Percentiles rank a stretch among this genome's conserved stretches.
phyloP scores from a whole-genome alignment of 306 rosid genomes.

The Pyrus betulifolia region DNA sequence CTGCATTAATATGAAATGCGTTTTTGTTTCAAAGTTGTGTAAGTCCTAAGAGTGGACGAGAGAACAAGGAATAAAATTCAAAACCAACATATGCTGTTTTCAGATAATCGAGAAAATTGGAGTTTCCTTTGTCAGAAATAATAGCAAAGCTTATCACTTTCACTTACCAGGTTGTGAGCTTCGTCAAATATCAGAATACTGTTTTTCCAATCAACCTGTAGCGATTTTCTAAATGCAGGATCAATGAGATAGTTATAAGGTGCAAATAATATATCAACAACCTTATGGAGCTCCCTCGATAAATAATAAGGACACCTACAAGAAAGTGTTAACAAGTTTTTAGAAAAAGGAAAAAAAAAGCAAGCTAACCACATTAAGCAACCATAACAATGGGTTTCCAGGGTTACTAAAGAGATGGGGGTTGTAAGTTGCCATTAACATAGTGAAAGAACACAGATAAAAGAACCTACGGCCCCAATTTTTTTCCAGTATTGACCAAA shows the following conservation, averaged over 20 bases:
- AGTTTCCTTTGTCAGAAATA: neutral
- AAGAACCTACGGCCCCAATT: conserved; percentile 76
- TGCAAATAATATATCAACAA: conserved; percentile 75
- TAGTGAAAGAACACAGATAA: conserved; percentile 10
- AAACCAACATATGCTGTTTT: neutral
- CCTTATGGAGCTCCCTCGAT: conserved; percentile 76
- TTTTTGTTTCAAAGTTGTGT: neutral
- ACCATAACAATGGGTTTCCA: neutral
- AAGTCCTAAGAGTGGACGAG: neutral
- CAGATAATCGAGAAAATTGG: neutral
- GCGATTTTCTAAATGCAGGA: conserved; percentile 46
- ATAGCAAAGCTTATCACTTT: neutral
- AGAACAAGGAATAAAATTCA: conserved; percentile 10
- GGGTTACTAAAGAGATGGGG: neutral
- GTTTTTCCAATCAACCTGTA: conserved; percentile 53
- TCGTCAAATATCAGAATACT: conserved; percentile 92
- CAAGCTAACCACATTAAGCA: conserved; percentile 16
- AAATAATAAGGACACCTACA: conserved; percentile 88
- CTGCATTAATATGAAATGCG: neutral
- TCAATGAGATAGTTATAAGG: conserved; percentile 96
- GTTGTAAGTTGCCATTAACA: neutral
- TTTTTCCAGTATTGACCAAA: conserved; percentile 75
- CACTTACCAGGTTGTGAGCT: conserved; percentile 82
- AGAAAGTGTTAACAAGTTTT: conserved; percentile 15
- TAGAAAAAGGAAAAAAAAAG: neutral